These are phyloP conservation scores for Kwoniella sp. DNA, from an alignment of 768 basidiomycete species.

Conservation along the genomic window DNA sequence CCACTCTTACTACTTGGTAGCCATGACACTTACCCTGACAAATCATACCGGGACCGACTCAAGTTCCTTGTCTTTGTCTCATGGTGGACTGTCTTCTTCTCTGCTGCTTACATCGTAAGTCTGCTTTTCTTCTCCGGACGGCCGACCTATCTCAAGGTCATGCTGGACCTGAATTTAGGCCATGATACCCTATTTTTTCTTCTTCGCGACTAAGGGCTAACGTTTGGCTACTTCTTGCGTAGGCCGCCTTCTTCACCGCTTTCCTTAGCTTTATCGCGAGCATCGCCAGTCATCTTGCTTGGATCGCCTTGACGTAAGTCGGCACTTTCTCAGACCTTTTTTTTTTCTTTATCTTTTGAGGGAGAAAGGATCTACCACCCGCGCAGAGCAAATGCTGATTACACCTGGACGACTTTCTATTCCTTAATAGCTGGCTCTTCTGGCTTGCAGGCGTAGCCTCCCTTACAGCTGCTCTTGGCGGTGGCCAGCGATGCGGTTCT, in stretches of 20 bases:
- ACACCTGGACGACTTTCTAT: not conserved
- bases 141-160: no score
- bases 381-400: no score
- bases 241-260: slow-evolving; percentile 24
- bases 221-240: no score
- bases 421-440: slow-evolving; percentile 50
- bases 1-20: slow-evolving; percentile 2
- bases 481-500: slow-evolving; percentile 41
- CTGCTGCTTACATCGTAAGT: slow-evolving; percentile 42
- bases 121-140: no score
- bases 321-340: not conserved
- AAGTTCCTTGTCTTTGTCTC: slow-evolving; percentile 54
- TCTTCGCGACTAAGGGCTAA: not conserved
- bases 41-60: slow-evolving; percentile 45
- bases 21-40: slow-evolving; percentile 46
- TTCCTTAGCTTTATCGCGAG: slow-evolving; percentile 42
- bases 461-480: slow-evolving; percentile 49
- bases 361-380: no score
- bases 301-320: slow-evolving; percentile 54
- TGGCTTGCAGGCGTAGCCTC: slow-evolving; percentile 53
- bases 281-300: slow-evolving; percentile 37
- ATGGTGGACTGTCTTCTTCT: slow-evolving; percentile 55
- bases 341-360: no score
- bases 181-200: not conserved
- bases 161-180: no score